Percentiles rank a stretch among this genome's conserved stretches.
Conservation (phyloP, 139 green algal species). For the Closterium sp. region DNA sequence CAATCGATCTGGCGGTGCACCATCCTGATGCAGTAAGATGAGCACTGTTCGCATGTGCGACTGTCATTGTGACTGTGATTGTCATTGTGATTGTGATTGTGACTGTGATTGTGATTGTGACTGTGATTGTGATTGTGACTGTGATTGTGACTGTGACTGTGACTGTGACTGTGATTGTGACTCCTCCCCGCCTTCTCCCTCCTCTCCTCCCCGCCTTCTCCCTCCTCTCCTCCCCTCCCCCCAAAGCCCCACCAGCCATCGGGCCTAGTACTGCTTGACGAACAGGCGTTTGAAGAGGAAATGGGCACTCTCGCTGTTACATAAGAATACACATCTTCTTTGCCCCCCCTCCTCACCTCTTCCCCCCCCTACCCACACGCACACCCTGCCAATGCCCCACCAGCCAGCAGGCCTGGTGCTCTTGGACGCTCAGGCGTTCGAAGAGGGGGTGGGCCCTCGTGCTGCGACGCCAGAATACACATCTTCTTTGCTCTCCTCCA, state of each 20-base stretch:
- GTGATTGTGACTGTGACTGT: too few relatives aligned
- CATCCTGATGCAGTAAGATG: slow-evolving; percentile 68
- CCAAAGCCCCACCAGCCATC: not conserved
- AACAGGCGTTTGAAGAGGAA: not conserved
- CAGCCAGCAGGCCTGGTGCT: not conserved
- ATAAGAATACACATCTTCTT: not conserved
- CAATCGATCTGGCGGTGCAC: slow-evolving; percentile 83
- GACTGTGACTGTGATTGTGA: too few relatives aligned
- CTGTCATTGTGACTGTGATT: too few relatives aligned
- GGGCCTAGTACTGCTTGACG: not conserved
- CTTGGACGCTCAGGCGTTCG: not conserved
- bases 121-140: too few relatives aligned
- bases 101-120: too few relatives aligned
- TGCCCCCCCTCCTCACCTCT: not conserved
- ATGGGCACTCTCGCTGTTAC: not conserved
- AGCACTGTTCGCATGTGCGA: too few relatives aligned
- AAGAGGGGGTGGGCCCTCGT: not conserved
- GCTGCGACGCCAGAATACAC: not conserved
- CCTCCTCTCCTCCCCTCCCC: not conserved
- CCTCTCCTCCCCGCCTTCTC: not conserved
- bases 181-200: slow-evolving; percentile 1
- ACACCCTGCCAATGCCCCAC: not conserved
- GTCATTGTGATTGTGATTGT: too few relatives aligned
- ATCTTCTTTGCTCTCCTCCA: not conserved
- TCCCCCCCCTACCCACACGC: not conserved